Percentiles rank a stretch among this genome's conserved stretches.
These are phyloP conservation scores for Sporisorium iseilematis-ciliati DNA, from an alignment of 1,284 basidiomycete genomes.

Conservation along the genomic window DNA sequence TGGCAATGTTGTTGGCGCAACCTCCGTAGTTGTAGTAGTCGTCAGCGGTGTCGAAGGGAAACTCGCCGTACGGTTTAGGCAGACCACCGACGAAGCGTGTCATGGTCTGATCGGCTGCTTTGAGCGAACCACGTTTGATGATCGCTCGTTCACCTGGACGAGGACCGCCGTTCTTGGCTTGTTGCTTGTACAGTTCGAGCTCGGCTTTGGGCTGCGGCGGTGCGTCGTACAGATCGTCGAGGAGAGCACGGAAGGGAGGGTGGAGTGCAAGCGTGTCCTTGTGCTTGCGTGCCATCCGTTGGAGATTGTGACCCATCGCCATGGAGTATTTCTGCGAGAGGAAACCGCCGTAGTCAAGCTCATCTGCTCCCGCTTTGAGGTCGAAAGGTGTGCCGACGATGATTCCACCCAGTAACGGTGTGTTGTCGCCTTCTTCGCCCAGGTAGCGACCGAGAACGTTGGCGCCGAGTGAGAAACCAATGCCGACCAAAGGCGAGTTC, in stretches of 20 bases:
- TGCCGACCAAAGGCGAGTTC: constrained; percentile 82
- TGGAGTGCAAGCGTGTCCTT: constrained; percentile 57
- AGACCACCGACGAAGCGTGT: constrained; percentile 83
- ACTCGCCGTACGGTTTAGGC: constrained; percentile 54
- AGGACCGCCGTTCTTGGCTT: constrained; percentile 41
- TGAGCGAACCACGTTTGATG: constrained; percentile 60
- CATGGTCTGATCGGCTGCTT: constrained; percentile 74
- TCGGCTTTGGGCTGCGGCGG: constrained; percentile 41
- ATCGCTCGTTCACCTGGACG: constrained; percentile 27
- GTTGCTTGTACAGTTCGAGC: constrained; percentile 44
- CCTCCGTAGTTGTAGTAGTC: constrained; percentile 79
- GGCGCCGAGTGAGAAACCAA: constrained; percentile 94
- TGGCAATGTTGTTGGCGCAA: constrained; percentile 52
- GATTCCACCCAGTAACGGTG: constrained; percentile 78
- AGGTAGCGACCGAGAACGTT: constrained; percentile 92
- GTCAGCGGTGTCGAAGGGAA: constrained; percentile 74
- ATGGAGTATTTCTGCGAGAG: constrained; percentile 82
- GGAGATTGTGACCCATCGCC: constrained; percentile 84
- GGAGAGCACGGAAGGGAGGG: constrained; percentile 51
- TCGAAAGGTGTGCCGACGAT: constrained; percentile 87
- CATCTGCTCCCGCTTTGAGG: constrained; percentile 72
- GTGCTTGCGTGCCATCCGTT: constrained; percentile 64
- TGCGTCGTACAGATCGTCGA: constrained; percentile 54
- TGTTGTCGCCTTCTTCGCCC: constrained; percentile 83
- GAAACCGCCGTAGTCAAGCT: constrained; percentile 73